Evolutionary conservation across 2,329 filamentous ascomycete species (phyloP), one percentile per base, ranked within the genome.

Genomic region (Cercospora berteroae): DNA sequence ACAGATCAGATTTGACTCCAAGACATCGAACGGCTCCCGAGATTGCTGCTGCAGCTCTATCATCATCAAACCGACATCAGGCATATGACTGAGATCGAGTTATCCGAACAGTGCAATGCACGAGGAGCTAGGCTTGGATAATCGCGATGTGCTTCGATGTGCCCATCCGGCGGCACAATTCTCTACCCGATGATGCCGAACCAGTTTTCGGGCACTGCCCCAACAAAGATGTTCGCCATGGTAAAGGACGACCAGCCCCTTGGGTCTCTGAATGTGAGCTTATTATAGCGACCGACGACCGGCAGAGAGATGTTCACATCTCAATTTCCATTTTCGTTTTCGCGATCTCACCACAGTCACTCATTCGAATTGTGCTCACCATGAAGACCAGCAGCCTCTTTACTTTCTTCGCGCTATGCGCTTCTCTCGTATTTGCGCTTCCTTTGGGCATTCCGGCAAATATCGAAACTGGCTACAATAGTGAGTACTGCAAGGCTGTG

Each of bases 1-100:
- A 56, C 27, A 36, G 5, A 52, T 52, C 23, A 10, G 48, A 13
- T 25, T 52, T 52, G 55, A 58, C 55, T 58, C 31, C 55, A 33
- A 58, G 55, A 58, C 55, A 58, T 58, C 36, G 27, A 58, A 58
- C 55, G 55, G 55, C 55, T 52, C 48, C 18, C 48, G 48, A 52
- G 48, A 52, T 52, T 52, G 48, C 23, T 52, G 48, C 48, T n/a
- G 48, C 48, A 9, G 48, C 48, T 52, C 48, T 27, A 16, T 27
- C 23, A 16, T 27, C 23, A 27, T 27, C 13, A 27, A 27, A 10
- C 1, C 18, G n/a, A 52, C 48, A 52, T 1, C 23, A 52, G 29
- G 13, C 8, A 12, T 5, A 27, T n/a, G 25, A 6, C 48, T 12
- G 23, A 52, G 9, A 52, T 52, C 48, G 48, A 29, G 48, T n/a